phyloP scores from a whole-genome alignment of 805 yeast species.

The Saturnispora kantuleensis region DNA sequence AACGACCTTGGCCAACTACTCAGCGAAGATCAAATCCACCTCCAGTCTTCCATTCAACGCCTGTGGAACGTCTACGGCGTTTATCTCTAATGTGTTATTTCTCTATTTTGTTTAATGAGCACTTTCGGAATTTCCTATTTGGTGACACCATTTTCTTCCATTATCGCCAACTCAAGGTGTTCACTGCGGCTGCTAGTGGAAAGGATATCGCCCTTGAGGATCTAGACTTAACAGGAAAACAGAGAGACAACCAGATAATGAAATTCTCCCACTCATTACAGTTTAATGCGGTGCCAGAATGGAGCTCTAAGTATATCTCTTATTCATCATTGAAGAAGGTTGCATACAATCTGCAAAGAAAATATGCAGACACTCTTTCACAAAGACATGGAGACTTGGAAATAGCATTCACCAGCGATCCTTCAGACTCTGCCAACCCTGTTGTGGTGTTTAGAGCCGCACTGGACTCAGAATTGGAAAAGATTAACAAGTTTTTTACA shows the following conservation, averaged over 20 bases:
- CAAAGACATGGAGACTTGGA: constrained; percentile 18
- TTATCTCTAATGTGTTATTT: constrained; percentile 9
- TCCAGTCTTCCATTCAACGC: constrained; percentile 42
- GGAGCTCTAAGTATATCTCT: constrained; percentile 89
- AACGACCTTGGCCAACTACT: constrained; percentile 55
- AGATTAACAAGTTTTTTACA: constrained; percentile 67
- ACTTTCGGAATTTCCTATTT: too few species aligned
- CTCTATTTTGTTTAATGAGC: background rate
- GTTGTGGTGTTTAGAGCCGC: constrained; percentile 55
- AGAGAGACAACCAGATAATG: constrained; percentile 34
- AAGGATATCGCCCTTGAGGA: constrained; percentile 5
- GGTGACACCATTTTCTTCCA: too few species aligned
- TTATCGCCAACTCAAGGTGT: background rate
- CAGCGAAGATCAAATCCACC: constrained; percentile 28
- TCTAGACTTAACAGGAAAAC: background rate
- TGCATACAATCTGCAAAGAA: constrained; percentile 74
- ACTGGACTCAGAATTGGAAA: constrained; percentile 64
- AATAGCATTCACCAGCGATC: constrained; percentile 23
- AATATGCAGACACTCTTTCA: constrained; percentile 27
- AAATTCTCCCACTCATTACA: constrained; percentile 92
- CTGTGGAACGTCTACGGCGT: constrained; percentile 52
- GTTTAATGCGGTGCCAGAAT: constrained; percentile 96
- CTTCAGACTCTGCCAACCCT: constrained; percentile 35
- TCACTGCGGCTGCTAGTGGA: background rate
- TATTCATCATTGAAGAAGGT: constrained; percentile 81